Evolutionary conservation across 2,329 filamentous ascomycete species (phyloP).

Genomic region (Phyllosticta citribraziliensis): DNA sequence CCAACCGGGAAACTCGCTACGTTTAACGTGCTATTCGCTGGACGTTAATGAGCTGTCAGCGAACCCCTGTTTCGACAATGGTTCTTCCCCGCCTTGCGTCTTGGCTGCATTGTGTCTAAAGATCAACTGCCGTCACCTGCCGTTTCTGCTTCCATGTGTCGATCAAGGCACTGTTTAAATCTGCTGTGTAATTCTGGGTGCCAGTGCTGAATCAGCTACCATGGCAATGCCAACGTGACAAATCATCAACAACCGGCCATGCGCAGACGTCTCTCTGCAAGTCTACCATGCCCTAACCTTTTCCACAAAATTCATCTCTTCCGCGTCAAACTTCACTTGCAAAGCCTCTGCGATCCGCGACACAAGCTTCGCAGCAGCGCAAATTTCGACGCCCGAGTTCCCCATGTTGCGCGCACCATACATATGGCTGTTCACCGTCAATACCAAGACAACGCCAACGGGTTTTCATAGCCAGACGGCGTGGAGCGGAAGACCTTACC

Average conservation of each 20-base stretch:
- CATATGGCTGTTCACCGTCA: conserved; percentile 2
- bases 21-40: not conserved
- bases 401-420: conserved; percentile 9
- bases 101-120: not conserved
- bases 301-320: conserved; percentile 6
- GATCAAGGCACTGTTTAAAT: not conserved
- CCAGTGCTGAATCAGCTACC: not conserved
- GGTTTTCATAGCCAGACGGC: not conserved
- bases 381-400: conserved; percentile 4
- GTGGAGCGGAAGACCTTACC: not conserved
- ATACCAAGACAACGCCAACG: not conserved
- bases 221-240: too few relatives aligned
- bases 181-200: not conserved
- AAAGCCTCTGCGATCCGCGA: not conserved
- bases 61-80: too few relatives aligned
- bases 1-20: not conserved
- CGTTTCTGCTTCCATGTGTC: not conserved
- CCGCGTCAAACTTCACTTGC: not conserved
- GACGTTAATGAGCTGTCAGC: too few relatives aligned
- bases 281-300: conserved; percentile 2
- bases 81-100: not conserved
- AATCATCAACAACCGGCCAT: too few relatives aligned
- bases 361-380: conserved; percentile 2
- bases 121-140: not conserved
- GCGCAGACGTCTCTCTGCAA: not conserved